Evolutionary conservation across 306 rosid genomes (phyloP).

Genomic region (Dryas alaskensis): DNA sequence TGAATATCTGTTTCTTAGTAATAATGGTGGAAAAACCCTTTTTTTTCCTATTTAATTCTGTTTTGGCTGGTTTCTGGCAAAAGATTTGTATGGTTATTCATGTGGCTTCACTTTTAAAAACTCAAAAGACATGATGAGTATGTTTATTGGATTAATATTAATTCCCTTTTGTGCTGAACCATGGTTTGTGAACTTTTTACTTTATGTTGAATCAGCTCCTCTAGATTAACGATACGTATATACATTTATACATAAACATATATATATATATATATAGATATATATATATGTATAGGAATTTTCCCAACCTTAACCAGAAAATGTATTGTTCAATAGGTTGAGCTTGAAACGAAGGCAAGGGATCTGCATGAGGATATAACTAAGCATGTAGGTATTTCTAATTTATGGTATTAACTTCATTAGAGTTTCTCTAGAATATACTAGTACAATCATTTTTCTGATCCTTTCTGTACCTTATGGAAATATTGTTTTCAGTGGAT

Average conservation of each 20-base stretch:
- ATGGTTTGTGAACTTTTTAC: neutral
- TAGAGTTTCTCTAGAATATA: neutral
- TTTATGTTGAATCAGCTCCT: neutral
- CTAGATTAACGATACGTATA: neutral
- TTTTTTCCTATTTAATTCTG: neutral
- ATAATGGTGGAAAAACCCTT: neutral
- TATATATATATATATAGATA: neutral
- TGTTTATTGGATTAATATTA: neutral
- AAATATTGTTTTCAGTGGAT: constrained; percentile 32
- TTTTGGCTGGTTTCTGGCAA: neutral
- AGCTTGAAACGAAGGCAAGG: constrained; percentile 63
- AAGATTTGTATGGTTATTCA: neutral
- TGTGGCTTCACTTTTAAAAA: neutral
- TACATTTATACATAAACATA: too few species aligned
- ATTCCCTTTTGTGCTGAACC: neutral
- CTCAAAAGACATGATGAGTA: neutral
- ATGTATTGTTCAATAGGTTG: constrained; percentile 40
- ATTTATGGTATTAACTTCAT: neutral
- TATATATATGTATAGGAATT: too few species aligned
- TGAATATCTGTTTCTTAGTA: neutral
- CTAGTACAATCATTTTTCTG: neutral
- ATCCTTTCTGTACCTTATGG: neutral
- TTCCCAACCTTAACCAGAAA: neutral
- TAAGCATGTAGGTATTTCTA: constrained; percentile 50
- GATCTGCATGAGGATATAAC: constrained; percentile 56